Conservation (phyloP, 306 rosid species). For the Rosa multiflora region DNA sequence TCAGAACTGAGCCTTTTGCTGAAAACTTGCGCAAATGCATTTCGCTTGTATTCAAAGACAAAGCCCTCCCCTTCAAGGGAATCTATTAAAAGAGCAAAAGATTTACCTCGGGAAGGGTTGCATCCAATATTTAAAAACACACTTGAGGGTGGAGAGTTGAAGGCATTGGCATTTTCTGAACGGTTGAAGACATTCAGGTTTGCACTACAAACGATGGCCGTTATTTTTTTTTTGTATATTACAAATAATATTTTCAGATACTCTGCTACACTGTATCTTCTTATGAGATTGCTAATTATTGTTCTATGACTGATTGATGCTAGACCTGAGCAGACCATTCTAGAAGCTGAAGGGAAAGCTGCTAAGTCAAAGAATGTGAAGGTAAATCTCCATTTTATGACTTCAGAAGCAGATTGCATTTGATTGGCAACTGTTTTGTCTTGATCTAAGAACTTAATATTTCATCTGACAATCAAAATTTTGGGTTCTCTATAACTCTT, state of each 20-base stretch:
- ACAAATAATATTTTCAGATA: background rate
- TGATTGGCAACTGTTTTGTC: background rate
- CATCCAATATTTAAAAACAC: slow-evolving; percentile 79
- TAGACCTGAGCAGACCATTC: slow-evolving; percentile 90
- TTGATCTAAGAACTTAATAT: background rate
- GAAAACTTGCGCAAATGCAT: slow-evolving; percentile 76
- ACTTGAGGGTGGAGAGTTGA: slow-evolving; percentile 80
- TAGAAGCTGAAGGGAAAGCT: slow-evolving; percentile 95
- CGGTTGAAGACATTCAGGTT: slow-evolving; percentile 87
- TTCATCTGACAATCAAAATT: background rate
- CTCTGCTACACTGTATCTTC: background rate
- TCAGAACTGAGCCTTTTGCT: slow-evolving; percentile 56
- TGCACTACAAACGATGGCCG: slow-evolving; percentile 20
- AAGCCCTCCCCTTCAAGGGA: slow-evolving; percentile 86
- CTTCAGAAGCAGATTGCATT: background rate
- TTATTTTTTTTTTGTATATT: background rate
- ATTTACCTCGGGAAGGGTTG: slow-evolving; percentile 72
- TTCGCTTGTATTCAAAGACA: slow-evolving; percentile 76
- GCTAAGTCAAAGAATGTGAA: slow-evolving; percentile 64
- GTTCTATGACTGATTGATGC: slow-evolving; percentile 27
- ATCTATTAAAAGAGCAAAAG: slow-evolving; percentile 81
- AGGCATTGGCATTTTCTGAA: slow-evolving; percentile 97
- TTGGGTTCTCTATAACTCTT: background rate
- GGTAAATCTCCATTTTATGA: slow-evolving; percentile 34
- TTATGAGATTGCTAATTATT: slow-evolving; percentile 8